Conservation (phyloP, 2,329 filamentous ascomycete species). For the Apiospora arundinis region DNA sequence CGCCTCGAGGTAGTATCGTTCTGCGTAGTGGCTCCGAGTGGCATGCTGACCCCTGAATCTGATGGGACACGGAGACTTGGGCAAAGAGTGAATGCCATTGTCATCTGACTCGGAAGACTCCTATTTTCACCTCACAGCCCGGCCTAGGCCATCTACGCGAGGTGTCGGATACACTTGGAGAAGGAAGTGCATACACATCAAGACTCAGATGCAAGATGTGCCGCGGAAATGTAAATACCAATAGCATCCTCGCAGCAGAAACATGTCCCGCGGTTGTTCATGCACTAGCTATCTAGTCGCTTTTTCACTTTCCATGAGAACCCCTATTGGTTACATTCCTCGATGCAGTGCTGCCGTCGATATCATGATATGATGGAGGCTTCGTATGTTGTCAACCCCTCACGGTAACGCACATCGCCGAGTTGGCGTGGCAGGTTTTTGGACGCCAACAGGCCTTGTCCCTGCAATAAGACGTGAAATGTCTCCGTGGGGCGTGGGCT, state of each 20-base stretch:
- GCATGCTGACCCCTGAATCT: background rate
- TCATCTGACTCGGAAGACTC: background rate
- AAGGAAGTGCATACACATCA: background rate
- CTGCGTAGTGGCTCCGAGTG: background rate
- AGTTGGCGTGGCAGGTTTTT: background rate
- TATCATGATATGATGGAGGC: background rate
- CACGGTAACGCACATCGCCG: background rate
- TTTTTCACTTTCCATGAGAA: background rate
- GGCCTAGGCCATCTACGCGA: background rate
- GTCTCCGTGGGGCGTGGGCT: background rate
- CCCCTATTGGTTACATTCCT: background rate
- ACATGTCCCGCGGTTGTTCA: background rate
- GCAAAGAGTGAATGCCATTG: background rate
- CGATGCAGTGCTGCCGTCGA: background rate
- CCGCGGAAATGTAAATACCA: no score
- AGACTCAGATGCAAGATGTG: background rate
- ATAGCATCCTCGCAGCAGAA: no score
- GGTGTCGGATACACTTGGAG: no score
- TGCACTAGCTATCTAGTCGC: background rate
- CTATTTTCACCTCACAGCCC: background rate
- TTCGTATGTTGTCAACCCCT: background rate
- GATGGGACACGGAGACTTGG: background rate
- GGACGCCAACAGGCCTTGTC: background rate
- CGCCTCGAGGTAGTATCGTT: background rate
- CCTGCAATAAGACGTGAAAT: background rate